Conservation (phyloP, 2,329 filamentous ascomycete genomes). For the Botrytis hyacinthi region DNA sequence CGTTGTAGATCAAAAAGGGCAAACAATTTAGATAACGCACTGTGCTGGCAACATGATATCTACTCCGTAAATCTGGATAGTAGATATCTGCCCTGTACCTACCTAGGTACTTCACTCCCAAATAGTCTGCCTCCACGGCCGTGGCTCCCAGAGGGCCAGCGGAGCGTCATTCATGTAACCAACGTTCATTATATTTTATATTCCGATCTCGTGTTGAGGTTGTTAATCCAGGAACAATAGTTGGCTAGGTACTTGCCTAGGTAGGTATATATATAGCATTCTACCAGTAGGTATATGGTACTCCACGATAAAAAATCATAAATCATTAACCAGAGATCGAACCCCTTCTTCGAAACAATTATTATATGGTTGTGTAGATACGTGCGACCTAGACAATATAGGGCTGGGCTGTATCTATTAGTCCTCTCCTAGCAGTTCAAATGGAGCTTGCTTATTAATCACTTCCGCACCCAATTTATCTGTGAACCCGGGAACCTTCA, state of each 20-base stretch:
- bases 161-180: not conserved
- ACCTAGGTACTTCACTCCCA: not conserved
- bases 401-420: not conserved
- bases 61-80: not conserved
- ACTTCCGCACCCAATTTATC: not conserved
- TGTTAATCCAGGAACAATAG: not conserved
- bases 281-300: not conserved
- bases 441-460: not conserved
- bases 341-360: not conserved
- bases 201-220: not conserved
- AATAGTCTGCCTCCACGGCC: slow-evolving; percentile 1
- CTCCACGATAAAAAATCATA: too few species aligned
- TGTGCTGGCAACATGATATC: not conserved
- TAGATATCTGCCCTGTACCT: not conserved
- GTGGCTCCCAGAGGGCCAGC: slow-evolving; percentile 6
- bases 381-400: not conserved
- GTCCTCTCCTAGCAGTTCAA: not conserved
- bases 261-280: not conserved
- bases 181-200: not conserved
- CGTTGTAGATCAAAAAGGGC: not conserved
- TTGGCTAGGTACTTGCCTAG: too few species aligned
- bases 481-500: not conserved
- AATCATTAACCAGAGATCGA: too few species aligned
- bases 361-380: not conserved
- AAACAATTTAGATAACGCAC: not conserved